phyloP scores from a whole-genome alignment of 208 protist genomes.

The Acanthamoeba royreba region DNA sequence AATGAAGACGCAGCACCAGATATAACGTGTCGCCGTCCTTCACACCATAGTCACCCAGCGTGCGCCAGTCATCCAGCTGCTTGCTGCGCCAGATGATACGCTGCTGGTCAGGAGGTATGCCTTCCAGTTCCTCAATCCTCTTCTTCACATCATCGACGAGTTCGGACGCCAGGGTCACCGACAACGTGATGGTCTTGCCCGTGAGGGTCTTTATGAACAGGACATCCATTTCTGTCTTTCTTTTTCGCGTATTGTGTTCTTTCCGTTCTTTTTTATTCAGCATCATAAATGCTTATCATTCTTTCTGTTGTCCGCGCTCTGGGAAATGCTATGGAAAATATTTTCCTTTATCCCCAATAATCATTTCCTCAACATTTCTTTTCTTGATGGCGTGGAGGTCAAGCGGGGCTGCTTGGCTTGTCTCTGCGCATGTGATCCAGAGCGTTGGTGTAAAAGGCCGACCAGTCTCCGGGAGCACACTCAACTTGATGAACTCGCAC shows the following conservation, averaged over 20 bases:
- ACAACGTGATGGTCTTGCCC: slow-evolving; percentile 56
- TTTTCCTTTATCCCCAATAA: too few species aligned
- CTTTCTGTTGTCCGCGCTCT: too few species aligned
- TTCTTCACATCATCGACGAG: neutral
- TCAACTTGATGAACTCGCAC: neutral
- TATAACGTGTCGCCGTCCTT: neutral
- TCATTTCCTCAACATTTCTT: too few species aligned
- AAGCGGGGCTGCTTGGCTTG: too few species aligned
- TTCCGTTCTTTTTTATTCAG: too few species aligned
- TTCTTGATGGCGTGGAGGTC: too few species aligned
- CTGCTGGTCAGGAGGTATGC: neutral
- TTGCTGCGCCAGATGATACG: neutral
- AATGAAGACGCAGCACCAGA: neutral
- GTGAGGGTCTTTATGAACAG: slow-evolving; percentile 59
- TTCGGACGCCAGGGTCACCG: neutral
- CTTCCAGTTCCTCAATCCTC: neutral
- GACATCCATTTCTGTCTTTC: slow-evolving; percentile 48
- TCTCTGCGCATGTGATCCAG: neutral
- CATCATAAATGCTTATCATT: too few species aligned
- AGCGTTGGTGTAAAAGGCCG: neutral
- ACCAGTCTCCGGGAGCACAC: neutral
- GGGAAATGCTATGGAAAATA: too few species aligned
- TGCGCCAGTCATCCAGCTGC: neutral
- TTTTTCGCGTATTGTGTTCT: too few species aligned
- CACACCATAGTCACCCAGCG: neutral